Conservation (phyloP, 106 monocot genomes). For the Phalaenopsis equestris region DNA sequence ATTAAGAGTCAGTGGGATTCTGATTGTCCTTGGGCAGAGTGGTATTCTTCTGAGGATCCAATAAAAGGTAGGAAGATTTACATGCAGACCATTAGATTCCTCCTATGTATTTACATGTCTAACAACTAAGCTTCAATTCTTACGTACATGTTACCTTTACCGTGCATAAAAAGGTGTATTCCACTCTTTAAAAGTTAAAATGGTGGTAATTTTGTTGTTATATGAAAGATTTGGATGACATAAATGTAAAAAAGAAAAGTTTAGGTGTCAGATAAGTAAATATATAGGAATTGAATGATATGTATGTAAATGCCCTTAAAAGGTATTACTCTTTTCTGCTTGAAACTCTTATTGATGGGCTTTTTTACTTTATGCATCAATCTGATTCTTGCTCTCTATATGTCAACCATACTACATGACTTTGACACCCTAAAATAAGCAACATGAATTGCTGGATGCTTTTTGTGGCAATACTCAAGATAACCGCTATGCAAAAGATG, state of each 20-base stretch:
- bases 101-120: too few species aligned
- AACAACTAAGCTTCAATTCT: too few species aligned
- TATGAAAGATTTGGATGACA: too few species aligned
- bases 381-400: not conserved
- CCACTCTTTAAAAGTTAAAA: too few species aligned
- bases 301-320: too few species aligned
- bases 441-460: not conserved
- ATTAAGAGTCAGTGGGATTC: constrained; percentile 78
- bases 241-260: too few species aligned
- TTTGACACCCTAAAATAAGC: not conserved
- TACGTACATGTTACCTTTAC: too few species aligned
- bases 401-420: not conserved
- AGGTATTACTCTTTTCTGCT: not conserved
- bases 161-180: too few species aligned
- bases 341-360: not conserved
- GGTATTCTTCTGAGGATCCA: constrained; percentile 99
- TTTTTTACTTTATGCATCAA: not conserved
- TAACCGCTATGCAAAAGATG: not conserved
- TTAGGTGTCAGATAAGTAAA: too few species aligned
- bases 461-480: not conserved
- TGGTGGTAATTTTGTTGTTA: too few species aligned
- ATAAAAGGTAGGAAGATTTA: constrained; percentile 44
- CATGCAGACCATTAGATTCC: too few species aligned
- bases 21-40: constrained; percentile 95
- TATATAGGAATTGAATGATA: too few species aligned